A percentile compares a stretch with the other conserved stretches of the same genome.
phyloP scores from a whole-genome alignment of 2,329 filamentous ascomycete species.

The Ophiostoma australiae region DNA sequence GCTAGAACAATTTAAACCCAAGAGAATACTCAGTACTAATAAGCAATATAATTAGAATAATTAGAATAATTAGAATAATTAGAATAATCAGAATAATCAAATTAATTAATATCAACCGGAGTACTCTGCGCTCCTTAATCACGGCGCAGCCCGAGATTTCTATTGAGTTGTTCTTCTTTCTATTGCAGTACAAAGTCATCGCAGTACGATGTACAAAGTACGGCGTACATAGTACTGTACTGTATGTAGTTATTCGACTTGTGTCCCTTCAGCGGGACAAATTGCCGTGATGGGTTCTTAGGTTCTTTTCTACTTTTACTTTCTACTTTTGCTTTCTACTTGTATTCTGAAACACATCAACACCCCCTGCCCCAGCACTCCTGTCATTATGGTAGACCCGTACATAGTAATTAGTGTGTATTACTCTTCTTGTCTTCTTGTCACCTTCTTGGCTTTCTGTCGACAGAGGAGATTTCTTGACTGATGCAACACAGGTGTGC shows the following conservation, averaged over 20 bases:
- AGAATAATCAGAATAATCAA: neutral
- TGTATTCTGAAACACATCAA: constrained; percentile 5
- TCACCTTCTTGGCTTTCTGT: neutral
- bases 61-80: neutral
- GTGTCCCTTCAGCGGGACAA: neutral
- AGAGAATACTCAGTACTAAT: neutral
- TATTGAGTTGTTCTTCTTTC: neutral
- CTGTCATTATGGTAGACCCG: constrained; percentile 7
- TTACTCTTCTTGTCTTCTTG: neutral
- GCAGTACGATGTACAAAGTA: no score
- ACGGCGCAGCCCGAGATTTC: neutral
- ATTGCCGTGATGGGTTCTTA: neutral
- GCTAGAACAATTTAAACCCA: neutral
- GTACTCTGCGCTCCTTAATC: constrained; percentile 6
- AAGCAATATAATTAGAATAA: neutral
- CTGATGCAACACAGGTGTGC: neutral
- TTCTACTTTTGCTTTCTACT: neutral
- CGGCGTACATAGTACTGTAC: no score
- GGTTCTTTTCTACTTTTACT: neutral
- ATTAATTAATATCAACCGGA: neutral
- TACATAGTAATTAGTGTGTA: neutral
- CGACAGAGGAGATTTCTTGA: neutral
- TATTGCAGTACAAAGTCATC: neutral
- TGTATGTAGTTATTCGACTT: neutral
- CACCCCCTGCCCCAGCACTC: constrained; percentile 5